Evolutionary conservation across 352 stramenopile species (phyloP).

Genomic region (Albugo candida): DNA sequence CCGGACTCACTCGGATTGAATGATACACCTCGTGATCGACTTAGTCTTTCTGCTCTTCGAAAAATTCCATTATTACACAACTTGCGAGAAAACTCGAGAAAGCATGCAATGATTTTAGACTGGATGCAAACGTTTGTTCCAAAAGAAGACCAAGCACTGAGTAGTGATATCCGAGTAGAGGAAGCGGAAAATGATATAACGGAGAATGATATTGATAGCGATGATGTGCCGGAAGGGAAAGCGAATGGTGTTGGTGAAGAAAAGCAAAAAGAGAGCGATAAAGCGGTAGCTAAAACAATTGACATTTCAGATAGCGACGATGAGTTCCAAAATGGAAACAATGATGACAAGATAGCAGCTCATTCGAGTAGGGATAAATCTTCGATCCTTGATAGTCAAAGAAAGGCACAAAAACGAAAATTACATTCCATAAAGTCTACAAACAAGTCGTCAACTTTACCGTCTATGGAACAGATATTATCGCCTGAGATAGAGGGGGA

Average conservation of each 20-base stretch:
- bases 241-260: slow-evolving; percentile 15
- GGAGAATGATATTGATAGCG: slow-evolving; percentile 13
- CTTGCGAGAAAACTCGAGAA: slow-evolving; percentile 29
- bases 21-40: slow-evolving; percentile 50
- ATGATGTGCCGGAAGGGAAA: slow-evolving; percentile 18
- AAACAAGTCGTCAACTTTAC: slow-evolving; percentile 16
- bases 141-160: slow-evolving; percentile 26
- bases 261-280: slow-evolving; percentile 1
- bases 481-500: slow-evolving; percentile 13
- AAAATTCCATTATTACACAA: slow-evolving; percentile 30
- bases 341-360: no score
- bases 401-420: no score
- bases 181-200: no score
- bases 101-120: slow-evolving; percentile 40
- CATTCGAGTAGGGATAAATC: no score
- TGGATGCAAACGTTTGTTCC: slow-evolving; percentile 54
- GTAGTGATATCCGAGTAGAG: slow-evolving; percentile 28
- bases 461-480: slow-evolving; percentile 33
- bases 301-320: no score
- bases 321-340: no score
- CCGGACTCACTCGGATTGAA: slow-evolving; percentile 62
- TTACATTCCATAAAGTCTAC: no score
- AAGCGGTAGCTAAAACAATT: no score
- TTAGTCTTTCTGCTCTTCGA: slow-evolving; percentile 34
- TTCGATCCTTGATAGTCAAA: no score